Evolutionary conservation across 2,329 filamentous ascomycete species (phyloP), one percentile per base, ranked within the genome.

Genomic region (Diaporthe eres): DNA sequence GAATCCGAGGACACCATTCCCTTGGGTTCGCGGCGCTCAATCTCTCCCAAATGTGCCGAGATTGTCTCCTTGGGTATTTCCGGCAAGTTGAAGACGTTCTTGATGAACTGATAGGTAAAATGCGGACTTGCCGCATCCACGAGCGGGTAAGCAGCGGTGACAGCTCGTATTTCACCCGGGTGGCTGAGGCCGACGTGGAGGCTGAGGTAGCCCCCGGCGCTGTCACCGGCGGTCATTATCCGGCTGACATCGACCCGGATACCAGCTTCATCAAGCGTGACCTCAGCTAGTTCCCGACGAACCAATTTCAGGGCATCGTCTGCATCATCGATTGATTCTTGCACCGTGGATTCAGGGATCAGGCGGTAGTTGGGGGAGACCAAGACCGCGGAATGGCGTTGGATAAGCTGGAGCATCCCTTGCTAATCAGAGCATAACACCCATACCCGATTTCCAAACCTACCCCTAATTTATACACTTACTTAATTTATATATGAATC

Each of bases 361-460:
- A 57, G 28, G 17, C 55, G 55, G 31, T 57, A 57, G 28, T 57
- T 57, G 15, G 55, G 53, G 15, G 55, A 57, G 17, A 34, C 55
- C 31, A 57, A 15, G 55, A 57, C 55, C 55, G 55, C 55, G 55
- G 55, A 57, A 34, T 57, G 55, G 15, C 31, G 31, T 57, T 57
- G 55, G 25, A 57, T 5, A 8, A 57, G 55, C 55, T 57, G 55
- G 28, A 57, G 55, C 55, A 57, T 10, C 31, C 31, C 31, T 6
- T 31, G 34, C 34, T 34, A 34, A 34, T 34, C 34, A 34, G 7
- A 34, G 34, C 34, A 34, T 34, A 34, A 34, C 34, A 34, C 1
- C 34, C 8, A 34, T 34, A 34, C 34, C 8, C 34, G 8, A 34
- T 34, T 34, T 9, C 34, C 34, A 34, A 34, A 34, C 8, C 34